Evolutionary conservation across 768 basidiomycete species (phyloP).

Genomic region (Naematelia encephala): DNA sequence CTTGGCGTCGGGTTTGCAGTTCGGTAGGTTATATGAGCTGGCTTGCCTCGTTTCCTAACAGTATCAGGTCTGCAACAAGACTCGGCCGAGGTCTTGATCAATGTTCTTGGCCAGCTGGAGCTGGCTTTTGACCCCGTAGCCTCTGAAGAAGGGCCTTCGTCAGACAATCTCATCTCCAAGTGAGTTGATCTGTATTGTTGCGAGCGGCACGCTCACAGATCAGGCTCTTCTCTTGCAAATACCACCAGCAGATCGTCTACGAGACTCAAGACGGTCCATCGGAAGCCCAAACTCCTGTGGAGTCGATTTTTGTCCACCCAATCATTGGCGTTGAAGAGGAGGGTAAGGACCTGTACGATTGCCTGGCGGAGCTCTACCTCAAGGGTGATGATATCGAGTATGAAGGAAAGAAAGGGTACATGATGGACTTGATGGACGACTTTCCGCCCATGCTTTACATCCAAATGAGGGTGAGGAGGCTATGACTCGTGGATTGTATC

Average conservation of each 20-base stretch:
- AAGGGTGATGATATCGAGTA: slow-evolving; percentile 76
- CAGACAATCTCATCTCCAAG: slow-evolving; percentile 79
- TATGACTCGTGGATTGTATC: neutral
- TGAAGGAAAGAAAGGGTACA: slow-evolving; percentile 71
- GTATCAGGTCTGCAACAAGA: slow-evolving; percentile 87
- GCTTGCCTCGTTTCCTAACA: neutral
- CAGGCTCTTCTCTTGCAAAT: slow-evolving; percentile 85
- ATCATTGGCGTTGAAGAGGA: slow-evolving; percentile 83
- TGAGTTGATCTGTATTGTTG: slow-evolving; percentile 41
- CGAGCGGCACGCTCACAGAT: neutral
- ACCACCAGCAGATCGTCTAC: slow-evolving; percentile 59
- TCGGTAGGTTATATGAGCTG: slow-evolving; percentile 24
- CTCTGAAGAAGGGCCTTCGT: slow-evolving; percentile 54
- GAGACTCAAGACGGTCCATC: slow-evolving; percentile 12
- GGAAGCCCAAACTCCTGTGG: slow-evolving; percentile 59
- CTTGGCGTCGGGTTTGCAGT: slow-evolving; percentile 30
- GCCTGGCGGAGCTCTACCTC: slow-evolving; percentile 77
- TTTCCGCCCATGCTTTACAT: slow-evolving; percentile 89
- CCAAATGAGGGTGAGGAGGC: slow-evolving; percentile 74
- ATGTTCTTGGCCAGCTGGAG: slow-evolving; percentile 98
- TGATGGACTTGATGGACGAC: slow-evolving; percentile 78
- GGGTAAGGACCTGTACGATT: slow-evolving; percentile 90
- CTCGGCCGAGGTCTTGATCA: slow-evolving; percentile 98
- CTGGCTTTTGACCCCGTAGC: slow-evolving; percentile 64
- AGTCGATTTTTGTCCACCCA: slow-evolving; percentile 88